These are phyloP conservation scores for Malus asiatica DNA, from an alignment of 306 rosid species.

Conservation along the genomic window DNA sequence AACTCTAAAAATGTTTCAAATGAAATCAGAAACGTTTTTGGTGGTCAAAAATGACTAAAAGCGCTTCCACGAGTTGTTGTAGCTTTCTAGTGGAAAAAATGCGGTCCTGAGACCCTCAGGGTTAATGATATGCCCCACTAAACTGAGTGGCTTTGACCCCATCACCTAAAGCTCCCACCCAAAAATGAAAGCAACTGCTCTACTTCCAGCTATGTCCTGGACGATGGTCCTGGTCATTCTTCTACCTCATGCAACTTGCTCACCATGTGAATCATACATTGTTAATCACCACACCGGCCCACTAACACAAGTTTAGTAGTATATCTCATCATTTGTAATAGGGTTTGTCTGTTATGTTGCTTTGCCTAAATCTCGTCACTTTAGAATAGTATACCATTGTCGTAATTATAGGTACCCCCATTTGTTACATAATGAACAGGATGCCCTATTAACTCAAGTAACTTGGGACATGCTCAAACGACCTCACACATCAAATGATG, in stretches of 20 bases:
- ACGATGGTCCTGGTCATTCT: background rate
- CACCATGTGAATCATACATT: background rate
- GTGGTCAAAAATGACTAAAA: no score
- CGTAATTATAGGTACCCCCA: background rate
- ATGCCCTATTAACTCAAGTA: background rate
- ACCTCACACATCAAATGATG: background rate
- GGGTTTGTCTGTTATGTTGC: no score
- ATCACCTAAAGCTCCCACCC: background rate
- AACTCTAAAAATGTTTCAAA: no score
- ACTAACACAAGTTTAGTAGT: background rate
- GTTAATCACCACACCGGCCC: background rate
- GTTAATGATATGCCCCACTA: slow-evolving; percentile 22
- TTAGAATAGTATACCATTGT: no score
- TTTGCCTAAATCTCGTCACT: background rate
- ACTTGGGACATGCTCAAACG: background rate
- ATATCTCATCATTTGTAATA: no score
- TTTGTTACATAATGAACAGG: background rate
- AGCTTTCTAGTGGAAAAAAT: background rate
- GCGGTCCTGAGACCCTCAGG: slow-evolving; percentile 36
- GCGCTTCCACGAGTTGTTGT: background rate
- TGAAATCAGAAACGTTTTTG: no score
- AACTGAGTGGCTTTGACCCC: slow-evolving; percentile 28
- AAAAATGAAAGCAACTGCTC: background rate
- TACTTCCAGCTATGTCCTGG: slow-evolving; percentile 19
- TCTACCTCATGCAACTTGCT: background rate